Percentiles rank a stretch among this genome's conserved stretches.
phyloP scores from a whole-genome alignment of 352 stramenopile species.

The Pythium angustatum region DNA sequence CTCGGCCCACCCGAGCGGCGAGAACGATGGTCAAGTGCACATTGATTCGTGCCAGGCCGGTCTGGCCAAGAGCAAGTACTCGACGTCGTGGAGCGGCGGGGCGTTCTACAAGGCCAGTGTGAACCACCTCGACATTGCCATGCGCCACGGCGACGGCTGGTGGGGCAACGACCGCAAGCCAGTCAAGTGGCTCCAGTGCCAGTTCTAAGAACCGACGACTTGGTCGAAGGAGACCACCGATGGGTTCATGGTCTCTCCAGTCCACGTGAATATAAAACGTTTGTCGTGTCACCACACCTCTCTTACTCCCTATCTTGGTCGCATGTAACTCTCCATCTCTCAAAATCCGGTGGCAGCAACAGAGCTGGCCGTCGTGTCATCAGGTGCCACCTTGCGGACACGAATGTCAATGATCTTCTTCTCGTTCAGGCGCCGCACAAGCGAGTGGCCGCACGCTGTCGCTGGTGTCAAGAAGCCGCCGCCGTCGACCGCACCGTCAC shows the following conservation, averaged over 20 bases:
- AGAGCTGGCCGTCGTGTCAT: not conserved
- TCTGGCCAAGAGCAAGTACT: conserved; percentile 13
- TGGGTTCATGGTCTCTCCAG: too few relatives aligned
- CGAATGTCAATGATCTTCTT: conserved; percentile 64
- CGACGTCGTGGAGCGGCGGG: conserved; percentile 16
- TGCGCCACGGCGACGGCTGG: conserved; percentile 23
- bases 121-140: conserved; percentile 35
- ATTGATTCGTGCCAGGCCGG: conserved; percentile 31
- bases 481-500: conserved; percentile 17
- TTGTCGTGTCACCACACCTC: too few relatives aligned
- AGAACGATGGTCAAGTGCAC: conserved; percentile 40
- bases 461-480: conserved; percentile 67
- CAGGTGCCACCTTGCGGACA: conserved; percentile 19
- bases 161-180: conserved; percentile 28
- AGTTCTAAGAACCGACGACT: conserved; percentile 9
- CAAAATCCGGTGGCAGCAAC: too few relatives aligned
- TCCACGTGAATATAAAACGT: too few relatives aligned
- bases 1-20: conserved; percentile 25
- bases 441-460: conserved; percentile 55
- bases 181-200: conserved; percentile 27
- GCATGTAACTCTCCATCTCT: too few relatives aligned
- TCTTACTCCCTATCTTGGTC: too few relatives aligned
- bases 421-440: conserved; percentile 47
- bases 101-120: conserved; percentile 35
- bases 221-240: not conserved